Evolutionary conservation across 257 asterid species (phyloP), one percentile per base, ranked within the genome.

Genomic region (Nicotiana paniculata): DNA sequence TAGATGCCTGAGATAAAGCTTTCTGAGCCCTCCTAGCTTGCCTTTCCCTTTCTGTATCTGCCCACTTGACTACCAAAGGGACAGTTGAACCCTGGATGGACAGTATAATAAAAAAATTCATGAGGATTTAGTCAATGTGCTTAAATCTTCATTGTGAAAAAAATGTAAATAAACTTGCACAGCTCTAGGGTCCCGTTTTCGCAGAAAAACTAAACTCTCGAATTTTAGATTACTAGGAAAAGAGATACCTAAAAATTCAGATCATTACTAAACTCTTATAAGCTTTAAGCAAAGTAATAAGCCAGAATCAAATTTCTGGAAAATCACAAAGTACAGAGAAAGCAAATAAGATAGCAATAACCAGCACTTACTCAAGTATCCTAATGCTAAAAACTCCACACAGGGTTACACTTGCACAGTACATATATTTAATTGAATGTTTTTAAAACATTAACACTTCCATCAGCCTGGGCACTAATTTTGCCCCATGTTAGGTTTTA

Each of bases 21-120:
- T 92, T 95, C 85, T 93, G 99, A 78, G 97, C 97, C 89, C 89
- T 93, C 83, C 98, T 90, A 72, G 98, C 90, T 83, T 90, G 94
- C 30, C 30, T 28, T 28, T 28, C 30, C 30, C 30, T 28, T 28
- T 28, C 30, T 28, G 30, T 28, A 28, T 28, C 30, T 28, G 30
- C 30, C 30, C 30, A 28, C 30, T 28, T 28, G 30, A 28, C 30
- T 28, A 28, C 30, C 30, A 28, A 28, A 28, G 30, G 30, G 30
- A 28, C 1, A 28, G 30, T 28, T 28, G 30, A 28, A 28, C 30
- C 30, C 98, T 94, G 82, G 70, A 57, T 1, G 13, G 79, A 48
- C 62, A 74, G 58, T 72, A 46, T 24, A 43, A 72, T 24, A 46
- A 72, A 17, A 70, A 46, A 21, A 43, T n/a, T 11, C 18, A 39